Evolutionary conservation across 176 grass and related monocot species (phyloP).

Genomic region (Pharus latifolius): DNA sequence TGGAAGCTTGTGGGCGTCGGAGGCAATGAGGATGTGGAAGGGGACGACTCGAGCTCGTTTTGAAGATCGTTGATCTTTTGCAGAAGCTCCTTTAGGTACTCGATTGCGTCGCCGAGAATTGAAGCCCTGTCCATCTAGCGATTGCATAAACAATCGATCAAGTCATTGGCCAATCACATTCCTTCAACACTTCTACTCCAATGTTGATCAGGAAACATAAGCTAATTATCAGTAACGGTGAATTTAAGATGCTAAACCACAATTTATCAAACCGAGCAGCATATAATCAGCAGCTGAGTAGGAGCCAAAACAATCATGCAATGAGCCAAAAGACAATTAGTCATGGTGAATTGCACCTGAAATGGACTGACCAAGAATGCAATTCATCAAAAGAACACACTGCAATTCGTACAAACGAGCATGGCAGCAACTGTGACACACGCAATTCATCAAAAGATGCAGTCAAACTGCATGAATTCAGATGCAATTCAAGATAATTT

Average conservation of each 20-base stretch:
- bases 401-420: no score
- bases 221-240: no score
- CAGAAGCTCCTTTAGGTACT: slow-evolving; percentile 93
- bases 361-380: no score
- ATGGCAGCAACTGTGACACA: neutral
- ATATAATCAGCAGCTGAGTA: no score
- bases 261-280: no score
- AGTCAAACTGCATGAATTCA: neutral
- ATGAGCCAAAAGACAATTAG: no score
- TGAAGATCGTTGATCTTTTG: slow-evolving; percentile 93
- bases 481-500: neutral
- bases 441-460: neutral
- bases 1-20: slow-evolving; percentile 78
- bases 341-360: neutral
- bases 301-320: no score
- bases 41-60: slow-evolving; percentile 72
- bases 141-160: neutral
- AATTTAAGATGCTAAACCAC: no score
- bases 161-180: neutral
- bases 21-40: slow-evolving; percentile 57
- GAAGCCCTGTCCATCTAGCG: slow-evolving; percentile 95
- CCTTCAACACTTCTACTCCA: no score
- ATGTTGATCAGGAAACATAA: no score
- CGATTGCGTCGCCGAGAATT: slow-evolving; percentile 89
- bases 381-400: no score